Evolutionary conservation across 1,284 basidiomycete species (phyloP).

Genomic region (Trichosporon coremiiforme): DNA sequence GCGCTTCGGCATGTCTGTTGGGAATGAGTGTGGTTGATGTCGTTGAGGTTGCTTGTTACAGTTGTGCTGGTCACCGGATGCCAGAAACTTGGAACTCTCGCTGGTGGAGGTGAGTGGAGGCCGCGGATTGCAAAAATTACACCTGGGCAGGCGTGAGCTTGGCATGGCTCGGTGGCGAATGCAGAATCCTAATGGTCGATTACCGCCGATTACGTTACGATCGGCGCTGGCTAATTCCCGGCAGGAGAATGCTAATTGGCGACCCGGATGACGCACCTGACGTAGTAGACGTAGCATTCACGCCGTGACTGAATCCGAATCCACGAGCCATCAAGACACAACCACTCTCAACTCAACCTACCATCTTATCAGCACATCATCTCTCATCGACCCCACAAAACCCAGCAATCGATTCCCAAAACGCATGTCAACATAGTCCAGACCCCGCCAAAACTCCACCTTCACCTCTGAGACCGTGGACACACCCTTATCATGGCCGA

Average conservation of each 20-base stretch:
- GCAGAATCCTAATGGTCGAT: not conserved
- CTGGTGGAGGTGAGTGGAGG: constrained; percentile 16
- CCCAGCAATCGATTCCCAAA: not conserved
- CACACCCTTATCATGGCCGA: constrained; percentile 12
- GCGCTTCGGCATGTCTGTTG: constrained; percentile 22
- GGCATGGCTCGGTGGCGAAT: constrained; percentile 3
- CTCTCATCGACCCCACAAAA: not conserved
- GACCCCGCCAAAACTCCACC: not conserved
- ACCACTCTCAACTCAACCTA: not conserved
- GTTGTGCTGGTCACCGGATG: not conserved
- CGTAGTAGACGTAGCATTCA: not conserved
- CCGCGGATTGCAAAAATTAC: constrained; percentile 7
- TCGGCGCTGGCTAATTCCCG: not conserved
- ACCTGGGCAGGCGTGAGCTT: not conserved
- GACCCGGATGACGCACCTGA: constrained; percentile 5
- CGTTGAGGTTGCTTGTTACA: not conserved
- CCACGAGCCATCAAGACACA: not conserved
- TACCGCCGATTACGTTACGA: not conserved
- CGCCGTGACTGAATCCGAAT: constrained; percentile 11
- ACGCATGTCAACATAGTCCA: constrained; percentile 14
- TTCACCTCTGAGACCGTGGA: constrained; percentile 7
- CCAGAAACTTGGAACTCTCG: not conserved
- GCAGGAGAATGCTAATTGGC: not conserved
- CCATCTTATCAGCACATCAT: not conserved
- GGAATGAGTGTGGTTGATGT: constrained; percentile 17